Evolutionary conservation across 768 basidiomycete genomes (phyloP), one percentile per base, ranked within the genome.

Genomic region (Pholiota microspora): DNA sequence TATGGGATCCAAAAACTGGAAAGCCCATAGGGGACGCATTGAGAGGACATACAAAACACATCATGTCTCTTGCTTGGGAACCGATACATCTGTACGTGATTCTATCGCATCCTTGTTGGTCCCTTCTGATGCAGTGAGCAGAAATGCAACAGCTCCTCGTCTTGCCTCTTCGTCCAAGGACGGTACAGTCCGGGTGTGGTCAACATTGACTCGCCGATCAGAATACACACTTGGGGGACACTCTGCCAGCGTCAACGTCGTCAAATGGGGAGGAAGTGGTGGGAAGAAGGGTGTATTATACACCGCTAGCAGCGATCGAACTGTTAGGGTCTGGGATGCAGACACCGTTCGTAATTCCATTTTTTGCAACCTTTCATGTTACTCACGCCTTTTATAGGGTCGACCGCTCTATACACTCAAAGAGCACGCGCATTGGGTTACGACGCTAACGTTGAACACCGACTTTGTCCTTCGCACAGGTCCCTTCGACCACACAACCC

Each of bases 381-480:
- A 45, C 13, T 54, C 28, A 46, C 51, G 1, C 52, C 25, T 54
- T 51, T 18, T 47, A 50, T 61, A 95, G 89, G 96, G 95, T 0
- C 88, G 84, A 68, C 82, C 85, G 24, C 74, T 98, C 32, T 81
- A 95, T 62, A 86, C 87, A 0, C 74, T 98, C 24, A 94, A 92
- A 69, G 94, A 98, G 58, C 96, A 99, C 63, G 97, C 94, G 0
- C 97, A 99, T 65, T 98, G 95, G 96, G 97, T 99, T 7, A 99
- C 95, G 16, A 98, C 95, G 0, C 83, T 99, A 40, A 86, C 97
- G 3, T 78, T 98, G 51, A 96, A 94, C 69, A 95, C 95, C 8
- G 96, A 99, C 67, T 97, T 95, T 64, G 84, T 96, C 24, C 79
- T 97, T 3, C 86, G 95, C 21, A 98, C 96, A 0, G 96, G 96